Evolutionary conservation across 2,329 filamentous ascomycete genomes (phyloP), one percentile per base, ranked within the genome.

Genomic region (Monosporascus cannonballus): DNA sequence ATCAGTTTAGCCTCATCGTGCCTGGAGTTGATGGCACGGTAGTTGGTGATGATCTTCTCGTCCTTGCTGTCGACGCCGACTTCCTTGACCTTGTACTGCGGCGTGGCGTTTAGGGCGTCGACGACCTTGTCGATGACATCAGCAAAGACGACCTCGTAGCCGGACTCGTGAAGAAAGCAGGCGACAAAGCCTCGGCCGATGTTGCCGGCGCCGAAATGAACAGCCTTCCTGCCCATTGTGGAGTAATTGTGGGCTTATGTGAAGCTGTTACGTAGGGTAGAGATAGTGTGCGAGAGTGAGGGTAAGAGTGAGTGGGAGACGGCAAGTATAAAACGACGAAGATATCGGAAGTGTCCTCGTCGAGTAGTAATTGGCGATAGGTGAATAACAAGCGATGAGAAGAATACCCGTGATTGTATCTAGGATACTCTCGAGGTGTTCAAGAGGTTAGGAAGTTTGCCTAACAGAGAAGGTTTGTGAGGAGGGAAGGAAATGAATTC

Each of bases 1-100:
- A 97, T 74, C 51, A 96, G 84, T 51, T 93, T 85, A 51, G 79
- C 79, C 75, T 95, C 87, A 68, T 96, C 78, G 59, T 86, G 84
- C 75, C 89, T 91, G 62, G 90, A 95, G 84, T 97, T 96, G 81
- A 97, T 88, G 72, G 94, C 94, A 50, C 90, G 89, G 80, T 96
- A 97, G 77, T 96, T 94, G 72, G 89, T 88, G 74, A 99, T 96
- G 64, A 77, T 87, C 73, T 89, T 91, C 65, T 84, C 84, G 52
- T 80, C 81, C 65, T 91, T 91, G 62, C 89, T 91, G 55, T 95
- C 87, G 48, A 84, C 80, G 60, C 91, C 91, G 63, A 96, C 90
- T 75, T 96, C 92, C 55, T 93, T 95, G 69, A 99, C 93, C 59
- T 87, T 85, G 81, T 97, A 99, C 15, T 84, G 87, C 52, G 84